A percentile compares a stretch with the other conserved stretches of the same genome.
Evolutionary conservation across 768 basidiomycete species (phyloP).

Genomic region (Lactifluus volemus): DNA sequence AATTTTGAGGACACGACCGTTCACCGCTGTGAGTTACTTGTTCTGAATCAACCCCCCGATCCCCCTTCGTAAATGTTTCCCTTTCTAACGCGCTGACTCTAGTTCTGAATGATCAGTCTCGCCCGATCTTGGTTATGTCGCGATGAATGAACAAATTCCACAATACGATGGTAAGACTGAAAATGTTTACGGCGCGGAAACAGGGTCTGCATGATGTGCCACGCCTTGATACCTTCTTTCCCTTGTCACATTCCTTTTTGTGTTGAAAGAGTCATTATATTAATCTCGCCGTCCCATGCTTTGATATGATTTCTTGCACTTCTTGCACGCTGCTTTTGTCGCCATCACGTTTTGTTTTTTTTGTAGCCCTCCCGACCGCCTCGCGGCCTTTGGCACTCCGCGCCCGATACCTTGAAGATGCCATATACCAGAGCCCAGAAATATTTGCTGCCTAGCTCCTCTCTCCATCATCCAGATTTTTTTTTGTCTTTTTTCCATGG

Average conservation of each 20-base stretch:
- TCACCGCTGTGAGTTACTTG: conserved; percentile 64
- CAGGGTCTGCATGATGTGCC: conserved; percentile 16
- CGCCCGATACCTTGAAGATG: conserved; percentile 19
- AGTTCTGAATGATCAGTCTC: conserved; percentile 55
- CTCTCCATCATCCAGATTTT: conserved; percentile 5
- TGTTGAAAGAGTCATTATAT: conserved; percentile 13
- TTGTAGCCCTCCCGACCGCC: conserved; percentile 15
- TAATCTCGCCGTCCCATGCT: conserved; percentile 17
- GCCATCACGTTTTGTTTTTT: conserved; percentile 11
- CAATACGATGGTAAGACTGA: conserved; percentile 18
- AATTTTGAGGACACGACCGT: conserved; percentile 67
- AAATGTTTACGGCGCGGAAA: conserved; percentile 18
- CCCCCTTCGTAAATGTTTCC: neutral
- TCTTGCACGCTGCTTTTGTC: conserved; percentile 18
- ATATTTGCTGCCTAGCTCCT: conserved; percentile 1
- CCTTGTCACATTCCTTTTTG: conserved; percentile 15
- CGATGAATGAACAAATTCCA: conserved; percentile 59
- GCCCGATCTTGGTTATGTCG: conserved; percentile 79
- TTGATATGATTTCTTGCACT: conserved; percentile 20
- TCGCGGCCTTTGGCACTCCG: conserved; percentile 15
- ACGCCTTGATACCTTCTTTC: conserved; percentile 12
- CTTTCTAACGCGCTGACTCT: conserved; percentile 14
- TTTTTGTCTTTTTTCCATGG: conserved; percentile 7
- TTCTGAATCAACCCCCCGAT: neutral
- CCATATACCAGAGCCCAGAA: conserved; percentile 17